Base-by-base conservation (phyloP, 1,139 yeast genomes). In the Lodderomyces metapsilosis region DNA sequence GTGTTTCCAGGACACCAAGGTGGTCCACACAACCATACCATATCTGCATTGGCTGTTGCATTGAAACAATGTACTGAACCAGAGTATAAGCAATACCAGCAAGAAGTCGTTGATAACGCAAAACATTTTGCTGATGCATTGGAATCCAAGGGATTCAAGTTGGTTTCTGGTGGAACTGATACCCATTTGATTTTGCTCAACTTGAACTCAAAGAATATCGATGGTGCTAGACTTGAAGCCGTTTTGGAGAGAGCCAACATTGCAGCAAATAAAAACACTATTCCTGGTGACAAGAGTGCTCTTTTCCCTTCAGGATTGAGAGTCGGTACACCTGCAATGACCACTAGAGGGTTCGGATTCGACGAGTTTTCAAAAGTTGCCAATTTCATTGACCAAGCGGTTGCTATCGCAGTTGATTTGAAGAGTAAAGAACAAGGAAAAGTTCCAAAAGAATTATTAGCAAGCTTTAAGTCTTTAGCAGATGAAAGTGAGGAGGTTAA, bases 1-100 rank as follows among this genome's bases (percentile, higher is more conserved):
- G 97, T 91, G 34, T 91, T 91, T 87, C 98, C 98, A 54, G 98
- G 95, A 45, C 97, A 91, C 68, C 98, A 91, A 75, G 98, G 98
- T 73, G 98, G 98, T 59, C 98, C 98, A 54, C 97, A 91, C 68
- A 91, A 91, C 75, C 97, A 91, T 69, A 91, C 97, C 54, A 91
- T 91, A 59, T 85, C 96, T 51, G 98, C 97, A 10, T 72, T 91
- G 55, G 95, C 97, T 6, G 95, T 88, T 46, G 97, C 97, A 18
- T 79, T 91, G 61, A 88, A 88, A 64, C 97, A 91, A 74, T 89
- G 96, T 43, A 70, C 77, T 47, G 71, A 86, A 38, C 95, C 95
- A 42, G 96, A 89, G 65, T 91, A 82, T 70, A 82, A 80, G 61
- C 80, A 81, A 57, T 91, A 91, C 71, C 98, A 91, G 71, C 62